These are phyloP conservation scores for Bryoglossum gracile DNA, from an alignment of 495 filamentous ascomycete genomes.

Conservation along the genomic window DNA sequence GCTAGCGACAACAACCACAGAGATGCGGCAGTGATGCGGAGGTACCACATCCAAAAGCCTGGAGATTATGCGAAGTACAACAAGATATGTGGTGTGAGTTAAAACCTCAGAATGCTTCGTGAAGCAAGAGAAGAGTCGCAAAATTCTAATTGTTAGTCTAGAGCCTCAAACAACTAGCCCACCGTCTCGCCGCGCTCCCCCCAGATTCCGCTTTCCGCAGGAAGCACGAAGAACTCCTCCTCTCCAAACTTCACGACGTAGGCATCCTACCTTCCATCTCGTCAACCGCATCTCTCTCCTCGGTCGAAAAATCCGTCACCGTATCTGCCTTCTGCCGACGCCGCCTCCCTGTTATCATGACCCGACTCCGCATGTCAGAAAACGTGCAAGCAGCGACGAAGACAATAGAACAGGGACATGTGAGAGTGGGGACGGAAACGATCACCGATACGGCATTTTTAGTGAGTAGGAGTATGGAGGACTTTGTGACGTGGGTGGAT, in stretches of 20 bases:
- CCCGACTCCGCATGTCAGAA: slow-evolving; percentile 79
- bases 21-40: slow-evolving; percentile 66
- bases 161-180: slow-evolving; percentile 79
- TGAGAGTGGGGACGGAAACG: slow-evolving; percentile 85
- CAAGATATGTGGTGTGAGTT: slow-evolving; percentile 62
- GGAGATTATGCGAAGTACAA: slow-evolving; percentile 89
- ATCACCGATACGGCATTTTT: slow-evolving; percentile 78
- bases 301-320: slow-evolving; percentile 79
- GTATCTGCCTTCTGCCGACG: slow-evolving; percentile 78
- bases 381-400: slow-evolving; percentile 74
- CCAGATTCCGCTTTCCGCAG: slow-evolving; percentile 66
- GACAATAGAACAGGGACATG: slow-evolving; percentile 92
- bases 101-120: too few species aligned
- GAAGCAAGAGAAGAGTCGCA: too few species aligned
- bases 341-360: slow-evolving; percentile 79
- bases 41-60: slow-evolving; percentile 83
- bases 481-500: slow-evolving; percentile 96
- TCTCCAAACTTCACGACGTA: slow-evolving; percentile 88
- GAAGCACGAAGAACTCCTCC: slow-evolving; percentile 72
- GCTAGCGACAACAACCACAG: slow-evolving; percentile 82
- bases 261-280: slow-evolving; percentile 68
- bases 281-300: slow-evolving; percentile 59
- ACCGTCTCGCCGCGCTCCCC: slow-evolving; percentile 72
- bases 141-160: slow-evolving; percentile 16
- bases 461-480: slow-evolving; percentile 80